Evolutionary conservation across 2,329 filamentous ascomycete genomes (phyloP).

Genomic region (Ophiostoma populinum): DNA sequence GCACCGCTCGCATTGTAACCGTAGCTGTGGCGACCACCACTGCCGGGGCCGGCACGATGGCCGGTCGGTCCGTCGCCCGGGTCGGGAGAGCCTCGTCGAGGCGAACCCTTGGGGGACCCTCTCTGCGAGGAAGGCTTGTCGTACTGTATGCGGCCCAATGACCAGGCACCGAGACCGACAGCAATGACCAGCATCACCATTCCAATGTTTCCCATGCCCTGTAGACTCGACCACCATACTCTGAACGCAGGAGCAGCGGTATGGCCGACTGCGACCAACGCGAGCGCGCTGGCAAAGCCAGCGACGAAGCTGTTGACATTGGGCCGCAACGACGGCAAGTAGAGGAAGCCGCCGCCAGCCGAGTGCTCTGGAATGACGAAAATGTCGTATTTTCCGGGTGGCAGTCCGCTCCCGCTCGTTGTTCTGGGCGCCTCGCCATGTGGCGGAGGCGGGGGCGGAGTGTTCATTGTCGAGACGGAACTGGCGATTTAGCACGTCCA

Average conservation of each 20-base stretch:
- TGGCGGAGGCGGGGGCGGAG: conserved; percentile 68
- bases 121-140: conserved; percentile 16
- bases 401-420: conserved; percentile 38
- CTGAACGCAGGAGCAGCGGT: conserved; percentile 56
- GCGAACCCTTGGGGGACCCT: not conserved
- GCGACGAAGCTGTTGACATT: conserved; percentile 84
- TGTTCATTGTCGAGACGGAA: conserved; percentile 23
- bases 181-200: conserved; percentile 54
- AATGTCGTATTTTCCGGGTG: conserved; percentile 87
- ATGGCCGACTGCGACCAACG: conserved; percentile 55
- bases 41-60: conserved; percentile 13
- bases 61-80: conserved; percentile 8
- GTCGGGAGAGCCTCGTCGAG: conserved; percentile 11
- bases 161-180: conserved; percentile 66
- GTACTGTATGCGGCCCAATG: conserved; percentile 47
- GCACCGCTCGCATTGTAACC: conserved; percentile 1
- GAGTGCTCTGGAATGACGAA: conserved; percentile 92
- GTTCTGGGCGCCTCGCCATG: conserved; percentile 65
- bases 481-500: conserved; percentile 9
- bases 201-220: conserved; percentile 55
- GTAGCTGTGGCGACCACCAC: conserved; percentile 7
- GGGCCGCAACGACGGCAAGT: conserved; percentile 75
- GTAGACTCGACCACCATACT: conserved; percentile 53
- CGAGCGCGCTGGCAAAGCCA: conserved; percentile 61
- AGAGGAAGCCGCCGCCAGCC: conserved; percentile 74